Base-by-base conservation (phyloP, 148 eudicot genomes). In the Hydrangea macrophylla region DNA sequence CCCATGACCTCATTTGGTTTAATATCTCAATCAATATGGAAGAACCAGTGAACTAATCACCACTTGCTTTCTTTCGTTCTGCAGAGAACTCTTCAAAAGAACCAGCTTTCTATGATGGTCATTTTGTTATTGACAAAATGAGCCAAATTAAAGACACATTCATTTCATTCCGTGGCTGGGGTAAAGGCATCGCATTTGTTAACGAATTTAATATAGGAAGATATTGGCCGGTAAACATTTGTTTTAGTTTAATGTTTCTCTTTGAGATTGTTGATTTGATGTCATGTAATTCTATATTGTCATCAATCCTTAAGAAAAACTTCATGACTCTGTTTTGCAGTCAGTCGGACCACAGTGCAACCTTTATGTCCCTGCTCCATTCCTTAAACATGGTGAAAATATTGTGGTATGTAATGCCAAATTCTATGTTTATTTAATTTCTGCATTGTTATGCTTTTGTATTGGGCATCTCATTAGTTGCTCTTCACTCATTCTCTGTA, bases 341-440 rank as follows among this genome's bases (percentile, higher is more conserved):
- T 67, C 80, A 24, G 48, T 48, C 72, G 96, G 98, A 55, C 96
- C 98, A 25, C 98, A 90, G 69, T 93, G 96, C 67, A 88, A 82
- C 77, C 95, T 93, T 15, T 93, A 86, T 78, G 84, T 93, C 56
- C 98, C 98, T 68, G 96, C 96, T 75, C 95, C 96, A 35, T 55
- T 93, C 61, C 92, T 93, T 66, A 83, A 36, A 36, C 79, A 65
- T 58, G 96, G 96, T 13, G 64, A 75, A 71, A 93, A 93, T 68
- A 67, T 67, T 8, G 79, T 90, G 92, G 96, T 93, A 86, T 48
- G 85, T 54, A 50, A 69, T 65, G 22, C 44, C 32, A 36, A 70
- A 65, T 65, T 12, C 44, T 20, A 71, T n/a, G n/a, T n/a, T n/a
- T n/a, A n/a, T n/a, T n/a, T n/a, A n/a, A n/a, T n/a, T n/a, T n/a